A percentile compares a stretch with the other conserved stretches of the same genome.
Evolutionary conservation across 495 filamentous ascomycete species (phyloP).

Genomic region (Hypoxylon fragiforme): DNA sequence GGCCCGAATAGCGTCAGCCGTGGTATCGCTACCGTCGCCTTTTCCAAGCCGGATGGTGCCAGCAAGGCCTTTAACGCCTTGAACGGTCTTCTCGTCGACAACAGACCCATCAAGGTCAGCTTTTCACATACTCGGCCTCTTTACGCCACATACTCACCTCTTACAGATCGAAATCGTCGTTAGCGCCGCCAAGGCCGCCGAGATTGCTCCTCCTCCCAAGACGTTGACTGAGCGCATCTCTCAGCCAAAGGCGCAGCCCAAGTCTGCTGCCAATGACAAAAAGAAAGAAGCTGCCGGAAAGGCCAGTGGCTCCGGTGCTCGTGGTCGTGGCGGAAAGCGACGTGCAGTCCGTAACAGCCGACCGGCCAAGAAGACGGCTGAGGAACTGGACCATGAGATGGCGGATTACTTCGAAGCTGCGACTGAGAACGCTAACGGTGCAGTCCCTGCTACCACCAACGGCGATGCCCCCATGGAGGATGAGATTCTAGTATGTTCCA

Average conservation of each 20-base stretch:
- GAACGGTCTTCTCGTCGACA: conserved; percentile 87
- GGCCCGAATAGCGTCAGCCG: conserved; percentile 89
- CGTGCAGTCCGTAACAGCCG: conserved; percentile 59
- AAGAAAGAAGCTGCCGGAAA: conserved; percentile 48
- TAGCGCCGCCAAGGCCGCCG: conserved; percentile 69
- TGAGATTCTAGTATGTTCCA: conserved; percentile 45
- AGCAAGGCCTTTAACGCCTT: conserved; percentile 77
- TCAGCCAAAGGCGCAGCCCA: conserved; percentile 76
- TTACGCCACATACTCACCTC: conserved; percentile 29
- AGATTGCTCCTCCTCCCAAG: conserved; percentile 65
- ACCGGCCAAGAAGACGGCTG: conserved; percentile 83
- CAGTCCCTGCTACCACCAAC: conserved; percentile 41
- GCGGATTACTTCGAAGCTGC: conserved; percentile 75
- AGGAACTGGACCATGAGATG: conserved; percentile 95
- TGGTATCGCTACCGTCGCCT: conserved; percentile 73
- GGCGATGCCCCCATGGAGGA: conserved; percentile 59
- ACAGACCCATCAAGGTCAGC: conserved; percentile 82
- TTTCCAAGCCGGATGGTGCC: conserved; percentile 75
- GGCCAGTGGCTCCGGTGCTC: conserved; percentile 46
- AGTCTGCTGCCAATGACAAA: conserved; percentile 78
- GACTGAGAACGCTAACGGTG: conserved; percentile 50
- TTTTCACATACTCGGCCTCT: background rate
- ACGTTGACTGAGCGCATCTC: conserved; percentile 79
- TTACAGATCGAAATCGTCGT: conserved; percentile 85
- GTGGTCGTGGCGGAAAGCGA: conserved; percentile 51